Evolutionary conservation across 805 yeast species (phyloP).

Genomic region (Candida ponderosae): DNA sequence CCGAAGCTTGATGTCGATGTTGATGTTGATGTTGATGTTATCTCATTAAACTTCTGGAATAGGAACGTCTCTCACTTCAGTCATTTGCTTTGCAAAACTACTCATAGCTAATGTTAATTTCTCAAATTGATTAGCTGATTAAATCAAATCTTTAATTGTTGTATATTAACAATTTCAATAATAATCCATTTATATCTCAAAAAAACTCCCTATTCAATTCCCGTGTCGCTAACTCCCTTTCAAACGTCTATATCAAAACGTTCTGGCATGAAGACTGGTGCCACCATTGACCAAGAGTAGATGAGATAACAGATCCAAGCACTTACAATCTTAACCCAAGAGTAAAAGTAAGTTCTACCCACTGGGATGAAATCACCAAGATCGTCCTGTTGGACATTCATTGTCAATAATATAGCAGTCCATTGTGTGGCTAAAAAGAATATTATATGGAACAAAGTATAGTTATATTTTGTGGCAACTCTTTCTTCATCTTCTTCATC

Average conservation of each 20-base stretch:
- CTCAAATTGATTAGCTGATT: neutral
- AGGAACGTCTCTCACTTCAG: no score
- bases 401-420: constrained; percentile 87
- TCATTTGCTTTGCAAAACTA: no score
- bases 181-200: neutral
- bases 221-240: no score
- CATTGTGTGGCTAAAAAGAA: constrained; percentile 95
- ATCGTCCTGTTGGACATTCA: constrained; percentile 79
- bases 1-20: constrained; percentile 18
- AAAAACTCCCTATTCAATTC: no score
- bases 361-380: constrained; percentile 91
- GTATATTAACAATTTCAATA: neutral
- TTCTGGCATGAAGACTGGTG: constrained; percentile 88
- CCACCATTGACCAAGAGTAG: constrained; percentile 86
- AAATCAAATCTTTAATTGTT: no score
- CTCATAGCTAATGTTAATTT: no score
- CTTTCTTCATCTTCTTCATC: constrained; percentile 51
- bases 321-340: constrained; percentile 89
- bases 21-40: neutral
- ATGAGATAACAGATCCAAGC: constrained; percentile 87
- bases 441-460: constrained; percentile 80
- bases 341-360: constrained; percentile 90
- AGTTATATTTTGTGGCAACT: constrained; percentile 68
- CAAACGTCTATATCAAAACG: constrained; percentile 41
- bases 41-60: no score